Evolutionary conservation across 2,329 filamentous ascomycete species (phyloP).

Genomic region (Parastagonospora nodorum): DNA sequence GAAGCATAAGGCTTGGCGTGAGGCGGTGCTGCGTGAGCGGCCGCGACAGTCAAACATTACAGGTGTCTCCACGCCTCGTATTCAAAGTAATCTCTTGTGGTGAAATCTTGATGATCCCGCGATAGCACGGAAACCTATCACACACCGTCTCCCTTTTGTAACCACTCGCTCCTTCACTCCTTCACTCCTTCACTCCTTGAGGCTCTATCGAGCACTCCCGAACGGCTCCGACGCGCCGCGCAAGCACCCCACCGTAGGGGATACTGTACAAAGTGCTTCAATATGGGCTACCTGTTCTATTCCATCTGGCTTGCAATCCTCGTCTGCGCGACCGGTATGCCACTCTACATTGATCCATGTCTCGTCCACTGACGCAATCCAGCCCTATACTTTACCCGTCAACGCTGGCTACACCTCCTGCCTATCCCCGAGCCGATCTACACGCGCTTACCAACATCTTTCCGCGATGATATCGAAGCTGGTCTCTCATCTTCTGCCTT

Average conservation of each 20-base stretch:
- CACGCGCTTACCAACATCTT: slow-evolving; percentile 74
- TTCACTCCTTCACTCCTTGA: slow-evolving; percentile 8
- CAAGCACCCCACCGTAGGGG: slow-evolving; percentile 2
- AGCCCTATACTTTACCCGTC: slow-evolving; percentile 81
- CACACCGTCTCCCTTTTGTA: slow-evolving; percentile 16
- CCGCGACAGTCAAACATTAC: slow-evolving; percentile 1
- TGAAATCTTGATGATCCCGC: slow-evolving; percentile 5
- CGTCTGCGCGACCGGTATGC: slow-evolving; percentile 69
- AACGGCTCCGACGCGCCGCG: slow-evolving; percentile 18
- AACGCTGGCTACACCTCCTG: slow-evolving; percentile 74
- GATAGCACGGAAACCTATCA: slow-evolving; percentile 7
- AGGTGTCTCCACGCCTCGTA: neutral
- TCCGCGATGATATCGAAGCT: slow-evolving; percentile 83
- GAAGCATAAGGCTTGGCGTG: neutral
- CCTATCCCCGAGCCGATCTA: slow-evolving; percentile 71
- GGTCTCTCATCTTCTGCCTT: slow-evolving; percentile 85
- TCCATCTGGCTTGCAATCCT: slow-evolving; percentile 74
- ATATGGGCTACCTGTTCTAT: slow-evolving; percentile 83
- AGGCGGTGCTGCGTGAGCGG: neutral
- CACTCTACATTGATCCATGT: slow-evolving; percentile 3
- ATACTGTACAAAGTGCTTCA: slow-evolving; percentile 24
- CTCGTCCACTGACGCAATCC: slow-evolving; percentile 18
- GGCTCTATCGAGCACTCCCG: slow-evolving; percentile 17
- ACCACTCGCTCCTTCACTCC: too few relatives aligned
- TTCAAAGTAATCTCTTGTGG: neutral